phyloP scores from a whole-genome alignment of 1,284 basidiomycete genomes.

The Wolfiporia cocos region DNA sequence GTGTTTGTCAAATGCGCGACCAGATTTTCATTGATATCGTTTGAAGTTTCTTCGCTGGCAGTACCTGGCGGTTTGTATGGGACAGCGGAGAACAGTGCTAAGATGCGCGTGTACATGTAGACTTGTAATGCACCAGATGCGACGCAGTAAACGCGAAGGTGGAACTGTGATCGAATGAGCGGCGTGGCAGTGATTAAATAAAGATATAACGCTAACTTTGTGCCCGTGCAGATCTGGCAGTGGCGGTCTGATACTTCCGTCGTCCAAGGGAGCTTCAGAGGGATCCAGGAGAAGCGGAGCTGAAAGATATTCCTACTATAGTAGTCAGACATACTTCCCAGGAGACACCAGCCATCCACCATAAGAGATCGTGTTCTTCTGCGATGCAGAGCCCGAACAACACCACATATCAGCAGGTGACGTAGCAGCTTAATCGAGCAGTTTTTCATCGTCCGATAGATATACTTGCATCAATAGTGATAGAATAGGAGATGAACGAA shows the following conservation, averaged over 20 bases:
- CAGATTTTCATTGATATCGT: conserved; percentile 44
- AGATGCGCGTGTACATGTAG: conserved; percentile 76
- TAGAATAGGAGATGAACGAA: too few species aligned
- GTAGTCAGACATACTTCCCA: not conserved
- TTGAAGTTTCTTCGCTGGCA: conserved; percentile 18
- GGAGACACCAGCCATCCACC: too few species aligned
- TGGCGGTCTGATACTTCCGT: conserved; percentile 16
- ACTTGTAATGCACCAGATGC: conserved; percentile 76
- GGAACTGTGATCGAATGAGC: conserved; percentile 57
- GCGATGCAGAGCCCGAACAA: too few species aligned
- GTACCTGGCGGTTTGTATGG: conserved; percentile 47
- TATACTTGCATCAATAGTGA: too few species aligned
- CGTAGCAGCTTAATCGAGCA: too few species aligned
- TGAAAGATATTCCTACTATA: conserved; percentile 72
- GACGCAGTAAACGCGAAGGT: conserved; percentile 91
- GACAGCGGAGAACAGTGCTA: conserved; percentile 80
- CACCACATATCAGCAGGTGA: too few species aligned
- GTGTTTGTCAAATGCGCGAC: conserved; percentile 92
- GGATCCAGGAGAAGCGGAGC: conserved; percentile 79
- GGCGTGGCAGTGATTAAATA: conserved; percentile 9
- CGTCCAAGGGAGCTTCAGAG: conserved; percentile 33
- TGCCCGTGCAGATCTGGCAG: conserved; percentile 39
- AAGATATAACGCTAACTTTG: conserved; percentile 47
- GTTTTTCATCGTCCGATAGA: too few species aligned
- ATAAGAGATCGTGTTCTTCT: too few species aligned